These are phyloP conservation scores for Cyclocybe cylindracea DNA, from an alignment of 768 basidiomycete species.

Conservation along the genomic window DNA sequence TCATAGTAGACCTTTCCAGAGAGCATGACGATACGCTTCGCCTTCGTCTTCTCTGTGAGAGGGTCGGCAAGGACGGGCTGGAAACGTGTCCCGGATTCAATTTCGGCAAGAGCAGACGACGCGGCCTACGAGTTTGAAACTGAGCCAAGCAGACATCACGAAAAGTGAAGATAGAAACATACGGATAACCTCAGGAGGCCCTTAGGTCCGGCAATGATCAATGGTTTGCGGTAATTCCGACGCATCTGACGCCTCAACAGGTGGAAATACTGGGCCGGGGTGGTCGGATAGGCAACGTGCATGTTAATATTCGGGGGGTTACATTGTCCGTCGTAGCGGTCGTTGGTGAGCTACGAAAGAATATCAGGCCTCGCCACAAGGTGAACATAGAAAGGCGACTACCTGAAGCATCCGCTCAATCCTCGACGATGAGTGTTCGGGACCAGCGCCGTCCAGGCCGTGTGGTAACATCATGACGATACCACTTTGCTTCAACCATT, in stretches of 20 bases:
- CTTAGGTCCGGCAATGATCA: slow-evolving; percentile 85
- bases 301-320: slow-evolving; percentile 69
- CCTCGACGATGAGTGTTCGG: slow-evolving; percentile 89
- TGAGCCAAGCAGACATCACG: background rate
- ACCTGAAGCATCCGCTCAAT: slow-evolving; percentile 93
- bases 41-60: slow-evolving; percentile 31
- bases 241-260: slow-evolving; percentile 83
- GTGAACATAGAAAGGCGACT: slow-evolving; percentile 3
- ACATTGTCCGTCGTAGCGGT: slow-evolving; percentile 44
- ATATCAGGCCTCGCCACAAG: slow-evolving; percentile 1
- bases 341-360: slow-evolving; percentile 68
- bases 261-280: slow-evolving; percentile 92
- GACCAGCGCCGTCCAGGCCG: slow-evolving; percentile 90
- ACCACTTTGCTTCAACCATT: slow-evolving; percentile 92
- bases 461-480: slow-evolving; percentile 86
- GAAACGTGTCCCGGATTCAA: slow-evolving; percentile 63
- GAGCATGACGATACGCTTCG: slow-evolving; percentile 70
- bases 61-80: slow-evolving; percentile 66
- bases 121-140: slow-evolving; percentile 55
- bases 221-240: slow-evolving; percentile 84
- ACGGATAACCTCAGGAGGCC: slow-evolving; percentile 78
- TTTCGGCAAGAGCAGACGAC: slow-evolving; percentile 62
- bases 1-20: slow-evolving; percentile 91
- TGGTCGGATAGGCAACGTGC: slow-evolving; percentile 84
- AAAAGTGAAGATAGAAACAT: slow-evolving; percentile 20